A percentile compares a stretch with the other conserved stretches of the same genome.
Evolutionary conservation across 2,329 filamentous ascomycete species (phyloP).

Genomic region (Colletotrichum chrysophilum): DNA sequence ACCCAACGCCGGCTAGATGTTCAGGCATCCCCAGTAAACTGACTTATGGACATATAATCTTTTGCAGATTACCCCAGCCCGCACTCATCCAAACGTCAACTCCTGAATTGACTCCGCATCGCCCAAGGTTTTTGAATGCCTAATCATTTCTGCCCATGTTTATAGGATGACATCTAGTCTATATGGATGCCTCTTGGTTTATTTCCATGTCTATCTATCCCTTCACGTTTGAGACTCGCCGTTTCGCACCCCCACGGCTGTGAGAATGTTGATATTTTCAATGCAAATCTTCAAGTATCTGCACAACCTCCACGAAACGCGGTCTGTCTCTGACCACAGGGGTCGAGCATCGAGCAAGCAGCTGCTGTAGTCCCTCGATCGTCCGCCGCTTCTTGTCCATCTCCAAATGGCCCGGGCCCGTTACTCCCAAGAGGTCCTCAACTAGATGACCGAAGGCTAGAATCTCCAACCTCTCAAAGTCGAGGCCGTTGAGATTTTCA

Average conservation of each 20-base stretch:
- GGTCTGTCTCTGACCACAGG: constrained; percentile 31
- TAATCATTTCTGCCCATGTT: not conserved
- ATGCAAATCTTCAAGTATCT: not conserved
- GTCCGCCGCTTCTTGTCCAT: not conserved
- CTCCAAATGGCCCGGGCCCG: constrained; percentile 31
- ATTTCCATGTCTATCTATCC: not conserved
- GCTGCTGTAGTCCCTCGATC: constrained; percentile 26
- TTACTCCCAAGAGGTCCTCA: constrained; percentile 42
- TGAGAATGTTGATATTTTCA: not conserved
- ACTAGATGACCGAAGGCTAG: constrained; percentile 52
- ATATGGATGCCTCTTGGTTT: not conserved
- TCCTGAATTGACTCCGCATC: not conserved
- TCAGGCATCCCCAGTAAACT: not conserved
- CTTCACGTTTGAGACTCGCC: not conserved
- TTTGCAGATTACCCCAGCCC: not conserved
- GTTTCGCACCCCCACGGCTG: not conserved
- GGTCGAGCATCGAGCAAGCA: constrained; percentile 33
- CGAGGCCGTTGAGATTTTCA: constrained; percentile 24
- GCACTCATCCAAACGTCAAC: not conserved
- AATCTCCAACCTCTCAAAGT: constrained; percentile 49
- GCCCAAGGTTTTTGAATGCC: not conserved
- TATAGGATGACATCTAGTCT: not conserved
- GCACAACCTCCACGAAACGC: constrained; percentile 30
- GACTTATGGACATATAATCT: not conserved
- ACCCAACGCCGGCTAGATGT: not conserved